A percentile compares a stretch with the other conserved stretches of the same genome.
Conservation (phyloP, 768 basidiomycete species). For the Lentinula aciculospora region DNA sequence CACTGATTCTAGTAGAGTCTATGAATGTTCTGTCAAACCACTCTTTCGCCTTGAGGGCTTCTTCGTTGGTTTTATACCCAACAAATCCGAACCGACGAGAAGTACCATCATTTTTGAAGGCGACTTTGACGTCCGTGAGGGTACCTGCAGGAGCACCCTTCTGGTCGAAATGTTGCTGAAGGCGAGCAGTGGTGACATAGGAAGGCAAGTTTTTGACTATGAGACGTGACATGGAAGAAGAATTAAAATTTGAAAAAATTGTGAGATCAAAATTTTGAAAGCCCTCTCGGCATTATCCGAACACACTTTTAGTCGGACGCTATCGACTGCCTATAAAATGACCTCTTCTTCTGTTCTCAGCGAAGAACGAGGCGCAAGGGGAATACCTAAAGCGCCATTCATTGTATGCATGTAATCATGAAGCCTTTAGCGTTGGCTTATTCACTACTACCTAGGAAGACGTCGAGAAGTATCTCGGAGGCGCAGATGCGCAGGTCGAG, state of each 20-base stretch:
- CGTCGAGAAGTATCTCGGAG: slow-evolving; percentile 82
- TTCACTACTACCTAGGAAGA: slow-evolving; percentile 50
- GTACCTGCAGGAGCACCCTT: slow-evolving; percentile 55
- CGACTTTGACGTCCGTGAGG: slow-evolving; percentile 84
- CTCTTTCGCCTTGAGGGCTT: slow-evolving; percentile 67
- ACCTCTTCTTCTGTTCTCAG: neutral
- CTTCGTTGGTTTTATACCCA: slow-evolving; percentile 77
- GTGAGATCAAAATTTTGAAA: neutral
- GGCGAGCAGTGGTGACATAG: slow-evolving; percentile 56
- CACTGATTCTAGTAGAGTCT: slow-evolving; percentile 70
- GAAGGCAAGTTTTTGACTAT: slow-evolving; percentile 78
- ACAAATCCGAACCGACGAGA: slow-evolving; percentile 89
- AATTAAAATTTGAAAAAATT: neutral
- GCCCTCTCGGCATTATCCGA: neutral
- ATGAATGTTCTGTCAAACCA: slow-evolving; percentile 88
- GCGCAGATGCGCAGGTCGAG: slow-evolving; percentile 75
- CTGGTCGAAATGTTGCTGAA: slow-evolving; percentile 65
- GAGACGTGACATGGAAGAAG: slow-evolving; percentile 63
- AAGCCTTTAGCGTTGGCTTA: slow-evolving; percentile 7
- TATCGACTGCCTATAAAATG: neutral
- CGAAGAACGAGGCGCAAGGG: slow-evolving; percentile 48
- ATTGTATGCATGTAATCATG: slow-evolving; percentile 51
- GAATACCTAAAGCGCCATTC: slow-evolving; percentile 94
- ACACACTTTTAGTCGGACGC: neutral
- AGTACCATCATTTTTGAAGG: slow-evolving; percentile 70